A percentile compares a stretch with the other conserved stretches of the same genome.
phyloP scores from a whole-genome alignment of 495 filamentous ascomycete genomes.

The Aspergillus wentii region DNA sequence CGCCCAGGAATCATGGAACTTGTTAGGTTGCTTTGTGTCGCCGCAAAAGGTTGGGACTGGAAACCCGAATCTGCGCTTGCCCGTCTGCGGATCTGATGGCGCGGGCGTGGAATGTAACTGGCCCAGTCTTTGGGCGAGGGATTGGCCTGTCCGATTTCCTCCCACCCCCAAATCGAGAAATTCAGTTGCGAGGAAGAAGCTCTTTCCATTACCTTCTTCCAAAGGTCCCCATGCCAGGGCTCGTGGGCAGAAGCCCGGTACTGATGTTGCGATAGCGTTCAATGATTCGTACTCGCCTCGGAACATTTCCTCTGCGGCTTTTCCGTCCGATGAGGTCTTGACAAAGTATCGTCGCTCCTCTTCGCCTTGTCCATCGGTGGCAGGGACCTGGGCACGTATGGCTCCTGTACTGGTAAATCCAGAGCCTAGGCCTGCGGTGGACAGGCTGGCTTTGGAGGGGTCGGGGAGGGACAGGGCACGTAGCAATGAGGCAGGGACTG shows the following conservation, averaged over 20 bases:
- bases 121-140: constrained; percentile 71
- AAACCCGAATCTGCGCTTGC: constrained; percentile 69
- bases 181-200: constrained; percentile 72
- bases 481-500: constrained; percentile 55
- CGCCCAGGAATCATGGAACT: constrained; percentile 64
- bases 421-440: constrained; percentile 59
- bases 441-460: constrained; percentile 46
- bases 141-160: constrained; percentile 27
- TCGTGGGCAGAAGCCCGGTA: constrained; percentile 70
- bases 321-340: constrained; percentile 62
- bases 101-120: constrained; percentile 75
- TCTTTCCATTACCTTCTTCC: constrained; percentile 35
- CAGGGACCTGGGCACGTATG: constrained; percentile 47
- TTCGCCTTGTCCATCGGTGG: constrained; percentile 32
- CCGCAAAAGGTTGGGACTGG: constrained; percentile 82
- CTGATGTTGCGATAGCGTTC: constrained; percentile 66
- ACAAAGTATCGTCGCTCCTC: constrained; percentile 67
- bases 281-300: constrained; percentile 78
- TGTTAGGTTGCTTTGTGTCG: constrained; percentile 74
- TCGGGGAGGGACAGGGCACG: constrained; percentile 59
- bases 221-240: constrained; percentile 67
- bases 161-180: constrained; percentile 61
- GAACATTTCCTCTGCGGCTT: constrained; percentile 72
- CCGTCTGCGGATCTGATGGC: constrained; percentile 48
- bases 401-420: constrained; percentile 72